phyloP scores from a whole-genome alignment of 2,329 filamentous ascomycete species.

The Venturia aucupariae region DNA sequence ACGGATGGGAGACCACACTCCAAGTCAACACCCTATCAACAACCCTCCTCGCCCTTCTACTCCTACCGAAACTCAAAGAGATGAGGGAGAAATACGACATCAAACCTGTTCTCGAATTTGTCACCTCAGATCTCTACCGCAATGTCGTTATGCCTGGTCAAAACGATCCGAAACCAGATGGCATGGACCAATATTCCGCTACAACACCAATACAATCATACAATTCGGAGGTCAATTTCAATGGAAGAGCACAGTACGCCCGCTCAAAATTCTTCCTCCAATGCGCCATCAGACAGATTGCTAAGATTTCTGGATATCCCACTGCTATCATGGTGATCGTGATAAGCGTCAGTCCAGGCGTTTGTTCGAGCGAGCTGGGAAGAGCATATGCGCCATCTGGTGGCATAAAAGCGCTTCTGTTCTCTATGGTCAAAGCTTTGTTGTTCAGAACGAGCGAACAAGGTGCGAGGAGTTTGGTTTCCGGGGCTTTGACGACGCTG shows the following conservation, averaged over 20 bases:
- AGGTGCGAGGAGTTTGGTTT: slow-evolving; percentile 11
- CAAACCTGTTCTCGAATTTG: slow-evolving; percentile 11
- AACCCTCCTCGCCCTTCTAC: slow-evolving; percentile 25
- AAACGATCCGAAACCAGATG: background rate
- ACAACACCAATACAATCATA: slow-evolving; percentile 1
- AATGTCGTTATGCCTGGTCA: background rate
- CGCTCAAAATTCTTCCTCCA: slow-evolving; percentile 12
- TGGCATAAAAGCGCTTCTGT: background rate
- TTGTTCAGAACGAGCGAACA: slow-evolving; percentile 13
- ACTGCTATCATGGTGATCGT: background rate
- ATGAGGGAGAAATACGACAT: background rate
- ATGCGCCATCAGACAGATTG: background rate
- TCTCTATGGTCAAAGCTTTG: background rate
- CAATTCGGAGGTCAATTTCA: background rate
- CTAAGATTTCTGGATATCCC: background rate
- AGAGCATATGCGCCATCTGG: background rate
- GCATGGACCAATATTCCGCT: background rate
- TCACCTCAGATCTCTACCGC: slow-evolving; percentile 10
- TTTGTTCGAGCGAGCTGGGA: slow-evolving; percentile 1
- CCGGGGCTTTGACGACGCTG: background rate
- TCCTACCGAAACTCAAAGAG: slow-evolving; percentile 22
- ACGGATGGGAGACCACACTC: slow-evolving; percentile 26
- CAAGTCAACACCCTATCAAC: slow-evolving; percentile 34
- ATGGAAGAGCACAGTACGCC: slow-evolving; percentile 5
- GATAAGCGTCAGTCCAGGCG: slow-evolving; percentile 6